Percentiles rank a stretch among this genome's conserved stretches.
Conservation (phyloP, 805 yeast genomes). For the Yamadazyma insecticola region DNA sequence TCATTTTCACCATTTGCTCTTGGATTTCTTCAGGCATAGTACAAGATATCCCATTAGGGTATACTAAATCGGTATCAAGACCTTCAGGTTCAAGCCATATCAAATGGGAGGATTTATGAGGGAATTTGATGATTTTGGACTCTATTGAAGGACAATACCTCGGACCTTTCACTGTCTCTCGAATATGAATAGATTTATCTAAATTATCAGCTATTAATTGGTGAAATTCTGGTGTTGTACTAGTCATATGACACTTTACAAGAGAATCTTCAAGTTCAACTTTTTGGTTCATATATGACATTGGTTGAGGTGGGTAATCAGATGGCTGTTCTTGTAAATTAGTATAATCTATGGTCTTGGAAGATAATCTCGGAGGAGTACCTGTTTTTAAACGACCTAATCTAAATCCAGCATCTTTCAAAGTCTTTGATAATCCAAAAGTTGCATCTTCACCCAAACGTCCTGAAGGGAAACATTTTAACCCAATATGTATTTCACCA, state of each 20-base stretch:
- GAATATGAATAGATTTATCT: constrained; percentile 80
- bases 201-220: constrained; percentile 63
- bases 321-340: constrained; percentile 69
- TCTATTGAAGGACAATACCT: constrained; percentile 97
- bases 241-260: constrained; percentile 69
- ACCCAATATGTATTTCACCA: constrained; percentile 92
- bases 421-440: constrained; percentile 78
- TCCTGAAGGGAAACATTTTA: constrained; percentile 79
- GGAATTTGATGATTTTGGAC: constrained; percentile 76
- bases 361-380: constrained; percentile 87
- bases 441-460: constrained; percentile 92
- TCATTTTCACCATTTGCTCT: constrained; percentile 61
- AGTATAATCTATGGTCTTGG: constrained; percentile 63
- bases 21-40: constrained; percentile 97
- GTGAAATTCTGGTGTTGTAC: constrained; percentile 74
- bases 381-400: constrained; percentile 94
- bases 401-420: constrained; percentile 70
- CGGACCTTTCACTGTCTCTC: constrained; percentile 95
- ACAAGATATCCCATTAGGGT: constrained; percentile 94
- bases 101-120: constrained; percentile 69
- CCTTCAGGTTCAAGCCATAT: constrained; percentile 99
- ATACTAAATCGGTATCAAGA: constrained; percentile 74
- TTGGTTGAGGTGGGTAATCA: constrained; percentile 81
- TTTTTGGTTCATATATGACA: constrained; percentile 74
- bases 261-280: constrained; percentile 59